Base-by-base conservation (phyloP, 768 basidiomycete genomes). In the Chiua virens region DNA sequence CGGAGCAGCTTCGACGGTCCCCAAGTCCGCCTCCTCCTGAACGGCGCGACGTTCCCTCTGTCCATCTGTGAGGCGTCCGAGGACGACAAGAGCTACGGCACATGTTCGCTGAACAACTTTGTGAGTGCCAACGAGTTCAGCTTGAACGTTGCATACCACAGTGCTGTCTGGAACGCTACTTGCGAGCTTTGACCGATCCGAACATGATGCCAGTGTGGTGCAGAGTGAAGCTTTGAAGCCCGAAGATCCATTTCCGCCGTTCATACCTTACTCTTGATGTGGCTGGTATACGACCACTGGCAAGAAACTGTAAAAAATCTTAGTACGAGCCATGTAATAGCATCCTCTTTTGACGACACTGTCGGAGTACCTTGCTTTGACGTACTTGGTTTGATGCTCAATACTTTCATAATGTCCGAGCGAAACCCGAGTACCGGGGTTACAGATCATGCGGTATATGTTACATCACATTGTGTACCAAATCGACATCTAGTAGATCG, bases 21-120 rank as follows among this genome's bases (percentile, higher is more conserved):
- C 25, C 72, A 72, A 49, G 63, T n/a, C n/a, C n/a, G 74, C 27
- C 57, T 74, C n/a, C 42, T 73, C 22, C 63, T 74, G 49, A 74
- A 74, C 56, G 69, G 63, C 43, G 61, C 68, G 34, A 68, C 71
- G 14, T 63, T 71, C 47, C 70, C 73, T 8, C 60, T 75, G 52
- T 42, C 66, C 34, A 58, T 57, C n/a, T 73, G 73, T 55, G 59
- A 57, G 10, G 49, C 45, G 59, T 59, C 61, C 25, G 42, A 49
- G 37, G 52, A 55, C 55, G 68, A 73, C 54, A 48, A 45, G 21
- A 55, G 28, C 46, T 59, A 62, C 46, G 73, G 73, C 23, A 63
- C 69, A 28, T 75, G 72, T 49, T 59, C 70, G 38, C 52, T 73
- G 17, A 55, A 46, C 18, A 59, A 63, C 23, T 74, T 75, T 49